These are phyloP conservation scores for Polytrichum commune DNA, from an alignment of 225 moss, liverwort and hornwort species.

Conservation along the genomic window DNA sequence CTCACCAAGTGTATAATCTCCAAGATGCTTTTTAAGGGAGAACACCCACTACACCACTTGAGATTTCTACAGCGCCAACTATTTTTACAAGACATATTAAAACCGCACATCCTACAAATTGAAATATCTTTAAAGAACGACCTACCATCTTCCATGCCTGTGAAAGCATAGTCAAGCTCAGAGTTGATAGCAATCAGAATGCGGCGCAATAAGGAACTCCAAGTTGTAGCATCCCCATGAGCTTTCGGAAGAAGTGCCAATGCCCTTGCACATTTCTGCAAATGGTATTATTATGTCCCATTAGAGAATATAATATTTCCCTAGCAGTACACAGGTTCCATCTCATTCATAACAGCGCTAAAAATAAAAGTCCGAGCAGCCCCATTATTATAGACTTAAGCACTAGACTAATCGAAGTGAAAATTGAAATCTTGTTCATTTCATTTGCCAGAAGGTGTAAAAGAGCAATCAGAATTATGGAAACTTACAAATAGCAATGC, in stretches of 20 bases:
- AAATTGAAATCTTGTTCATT: too few species aligned
- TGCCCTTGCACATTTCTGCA: slow-evolving; percentile 84
- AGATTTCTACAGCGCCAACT: too few species aligned
- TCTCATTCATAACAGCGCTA: not conserved
- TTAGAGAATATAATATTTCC: not conserved
- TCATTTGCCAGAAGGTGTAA: not conserved
- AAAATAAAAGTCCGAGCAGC: not conserved
- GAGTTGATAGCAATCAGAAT: slow-evolving; percentile 93
- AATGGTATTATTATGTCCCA: not conserved
- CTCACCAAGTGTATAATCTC: too few species aligned
- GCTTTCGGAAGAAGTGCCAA: slow-evolving; percentile 94
- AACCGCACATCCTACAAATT: not conserved
- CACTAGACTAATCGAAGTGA: too few species aligned
- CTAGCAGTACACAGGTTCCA: not conserved
- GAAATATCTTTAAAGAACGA: not conserved
- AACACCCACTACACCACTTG: too few species aligned
- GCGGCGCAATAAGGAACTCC: slow-evolving; percentile 95
- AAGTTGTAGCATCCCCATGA: slow-evolving; percentile 86
- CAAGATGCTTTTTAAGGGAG: too few species aligned
- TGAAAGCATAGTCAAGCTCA: slow-evolving; percentile 93
- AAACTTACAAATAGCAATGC: not conserved
- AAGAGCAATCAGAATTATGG: not conserved
- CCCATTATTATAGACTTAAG: too few species aligned
- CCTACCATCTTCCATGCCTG: slow-evolving; percentile 98
- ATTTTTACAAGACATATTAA: too few species aligned